phyloP scores from a whole-genome alignment of 2,329 filamentous ascomycete species.

The Trichoderma citrinoviride region DNA sequence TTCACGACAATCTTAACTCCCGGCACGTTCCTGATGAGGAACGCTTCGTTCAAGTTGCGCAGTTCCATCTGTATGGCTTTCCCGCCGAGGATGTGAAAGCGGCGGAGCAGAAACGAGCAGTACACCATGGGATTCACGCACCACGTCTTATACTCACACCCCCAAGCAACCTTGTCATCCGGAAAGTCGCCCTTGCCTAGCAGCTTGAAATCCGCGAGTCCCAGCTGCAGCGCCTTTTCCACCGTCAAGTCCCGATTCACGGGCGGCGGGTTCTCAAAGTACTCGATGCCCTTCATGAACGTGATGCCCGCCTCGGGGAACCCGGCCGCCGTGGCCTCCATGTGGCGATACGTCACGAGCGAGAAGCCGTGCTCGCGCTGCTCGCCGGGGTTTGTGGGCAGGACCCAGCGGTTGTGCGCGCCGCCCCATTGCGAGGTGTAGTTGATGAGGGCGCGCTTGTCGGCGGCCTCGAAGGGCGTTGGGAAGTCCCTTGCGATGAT shows the following conservation, averaged over 20 bases:
- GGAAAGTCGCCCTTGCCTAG: conserved; percentile 38
- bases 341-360: conserved; percentile 42
- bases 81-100: conserved; percentile 27
- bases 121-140: conserved; percentile 53
- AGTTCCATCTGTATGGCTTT: conserved; percentile 24
- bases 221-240: conserved; percentile 23
- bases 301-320: conserved; percentile 45
- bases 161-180: conserved; percentile 37
- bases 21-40: conserved; percentile 33
- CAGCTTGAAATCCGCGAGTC: conserved; percentile 38
- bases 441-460: conserved; percentile 42
- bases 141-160: conserved; percentile 49
- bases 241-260: conserved; percentile 38
- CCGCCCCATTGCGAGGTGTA: conserved; percentile 53
- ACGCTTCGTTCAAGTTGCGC: conserved; percentile 35
- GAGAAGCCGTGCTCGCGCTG: conserved; percentile 45
- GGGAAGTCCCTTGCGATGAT: conserved; percentile 49
- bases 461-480: conserved; percentile 45
- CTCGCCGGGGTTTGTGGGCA: conserved; percentile 32
- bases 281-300: conserved; percentile 48
- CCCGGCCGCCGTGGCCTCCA: conserved; percentile 35
- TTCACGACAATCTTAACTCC: conserved; percentile 41
- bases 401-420: conserved; percentile 49
- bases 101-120: conserved; percentile 45
- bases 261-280: conserved; percentile 42